These are phyloP conservation scores for Dipteronia sinensis DNA, from an alignment of 345 rosid species.

Conservation along the genomic window DNA sequence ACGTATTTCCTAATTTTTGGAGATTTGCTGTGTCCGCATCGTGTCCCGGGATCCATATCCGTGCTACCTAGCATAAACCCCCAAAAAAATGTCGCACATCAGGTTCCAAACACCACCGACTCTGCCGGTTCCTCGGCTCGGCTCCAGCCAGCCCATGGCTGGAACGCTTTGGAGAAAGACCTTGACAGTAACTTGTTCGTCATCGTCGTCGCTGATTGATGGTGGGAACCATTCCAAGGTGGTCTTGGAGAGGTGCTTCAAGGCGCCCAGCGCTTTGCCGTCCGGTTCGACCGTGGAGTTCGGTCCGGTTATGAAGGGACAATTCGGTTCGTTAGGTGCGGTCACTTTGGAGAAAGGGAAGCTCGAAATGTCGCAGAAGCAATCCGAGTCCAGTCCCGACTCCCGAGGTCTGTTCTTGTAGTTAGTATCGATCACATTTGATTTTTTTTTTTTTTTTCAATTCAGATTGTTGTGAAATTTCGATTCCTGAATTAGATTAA, in stretches of 20 bases:
- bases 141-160: constrained; percentile 11
- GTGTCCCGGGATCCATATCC: too few species aligned
- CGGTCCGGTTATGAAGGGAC: constrained; percentile 79
- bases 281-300: constrained; percentile 34
- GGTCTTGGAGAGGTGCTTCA: constrained; percentile 66
- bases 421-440: background rate
- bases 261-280: constrained; percentile 27
- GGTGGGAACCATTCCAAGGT: constrained; percentile 41
- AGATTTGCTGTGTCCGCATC: too few species aligned
- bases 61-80: too few species aligned
- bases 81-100: constrained; percentile 41
- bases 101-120: constrained; percentile 41
- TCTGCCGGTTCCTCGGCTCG: constrained; percentile 40
- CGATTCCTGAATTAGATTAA: background rate
- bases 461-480: background rate
- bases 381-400: constrained; percentile 62
- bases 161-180: constrained; percentile 40
- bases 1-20: too few species aligned
- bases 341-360: constrained; percentile 93
- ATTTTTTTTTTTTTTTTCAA: background rate
- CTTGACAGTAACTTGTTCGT: constrained; percentile 34
- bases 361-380: constrained; percentile 68
- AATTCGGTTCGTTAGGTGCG: constrained; percentile 68
- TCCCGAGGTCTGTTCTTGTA: constrained; percentile 57
- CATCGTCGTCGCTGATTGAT: constrained; percentile 41